Base-by-base conservation (phyloP, 2,329 filamentous ascomycete species). In the Colletotrichum camelliae region DNA sequence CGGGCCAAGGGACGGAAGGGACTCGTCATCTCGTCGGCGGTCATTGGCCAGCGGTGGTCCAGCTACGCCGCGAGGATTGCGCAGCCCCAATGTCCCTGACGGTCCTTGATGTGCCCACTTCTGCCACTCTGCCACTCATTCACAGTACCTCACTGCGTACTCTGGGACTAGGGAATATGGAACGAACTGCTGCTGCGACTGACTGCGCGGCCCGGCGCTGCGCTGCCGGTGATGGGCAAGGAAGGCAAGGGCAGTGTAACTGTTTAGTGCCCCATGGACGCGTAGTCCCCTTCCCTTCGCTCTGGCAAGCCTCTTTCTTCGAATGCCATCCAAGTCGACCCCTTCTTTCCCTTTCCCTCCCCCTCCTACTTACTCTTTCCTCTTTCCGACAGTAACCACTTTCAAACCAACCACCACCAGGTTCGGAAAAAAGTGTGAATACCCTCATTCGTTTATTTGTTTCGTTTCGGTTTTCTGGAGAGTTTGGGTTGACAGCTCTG, bases 21-120 rank as follows among this genome's bases (percentile, higher is more conserved):
- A 82, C 82, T 85, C 83, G 83, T 85, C 81, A 85, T 82, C 83
- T 81, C 61, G 60, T 76, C 67, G 66, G 39, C 55, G 52, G 66
- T 81, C 77, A 84, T 85, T 85, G 83, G 80, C 70, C 67, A 21
- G 13, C 7, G 16, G 35, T 37, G 72, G 61, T 24, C 57, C 35
- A 39, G 27, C 35, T 39, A 37, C 43, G 43, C 43, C 33, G 24
- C n/a, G 66, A 70, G 43, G 72, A 72, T 75, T 75, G 72, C 72
- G 72, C 67, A 75, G 52, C 72, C 61, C 67, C 60, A 52, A 52
- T 69, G 70, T 62, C 52, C 70, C 64, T 67, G 62, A 48, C 24
- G 37, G 37, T 48, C 62, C 37, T 66, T 43, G 35, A 64, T 64
- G 60, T 37, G 68, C 68, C 68, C 69, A 71, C 69, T 33, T 29